Percentiles rank a stretch among this genome's conserved stretches.
Conservation (phyloP, 139 green algal genomes). For the Chlorella sp. region DNA sequence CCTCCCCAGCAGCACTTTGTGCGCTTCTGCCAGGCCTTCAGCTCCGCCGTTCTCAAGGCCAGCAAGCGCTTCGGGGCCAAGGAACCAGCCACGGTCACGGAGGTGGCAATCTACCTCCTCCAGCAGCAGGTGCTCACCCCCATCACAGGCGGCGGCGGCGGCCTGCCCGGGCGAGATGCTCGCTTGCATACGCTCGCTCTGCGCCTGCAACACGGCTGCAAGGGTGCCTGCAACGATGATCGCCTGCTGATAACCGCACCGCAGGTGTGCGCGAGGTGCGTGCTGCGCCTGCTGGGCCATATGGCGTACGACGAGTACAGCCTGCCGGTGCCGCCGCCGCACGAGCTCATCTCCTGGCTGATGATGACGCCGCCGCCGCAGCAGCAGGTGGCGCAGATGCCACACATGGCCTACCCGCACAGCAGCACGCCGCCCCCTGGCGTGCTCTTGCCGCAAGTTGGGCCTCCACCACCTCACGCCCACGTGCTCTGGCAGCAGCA, state of each 20-base stretch:
- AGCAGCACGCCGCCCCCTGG: no score
- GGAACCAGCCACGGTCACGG: not conserved
- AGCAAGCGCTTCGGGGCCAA: slow-evolving; percentile 9
- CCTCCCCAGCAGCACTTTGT: not conserved
- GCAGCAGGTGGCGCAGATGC: not conserved
- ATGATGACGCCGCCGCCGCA: not conserved
- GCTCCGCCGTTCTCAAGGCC: not conserved
- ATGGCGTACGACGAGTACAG: slow-evolving; percentile 8
- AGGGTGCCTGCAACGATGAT: not conserved
- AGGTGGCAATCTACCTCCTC: slow-evolving; percentile 4
- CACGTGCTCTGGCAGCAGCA: not conserved
- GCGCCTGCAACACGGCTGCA: not conserved
- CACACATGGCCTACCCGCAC: no score
- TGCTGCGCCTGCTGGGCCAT: slow-evolving; percentile 14
- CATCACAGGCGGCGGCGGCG: no score
- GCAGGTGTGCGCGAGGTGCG: slow-evolving; percentile 19
- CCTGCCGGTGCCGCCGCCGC: not conserved
- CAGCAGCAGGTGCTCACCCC: not conserved
- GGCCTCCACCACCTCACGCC: no score
- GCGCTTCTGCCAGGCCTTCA: not conserved
- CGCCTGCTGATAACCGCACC: no score
- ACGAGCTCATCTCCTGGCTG: slow-evolving; percentile 2
- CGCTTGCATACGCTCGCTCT: not conserved
- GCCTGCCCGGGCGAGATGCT: not conserved
- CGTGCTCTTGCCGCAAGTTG: slow-evolving; percentile 4